Evolutionary conservation across 1,284 basidiomycete species (phyloP).

Genomic region (Tylopilus sp.): DNA sequence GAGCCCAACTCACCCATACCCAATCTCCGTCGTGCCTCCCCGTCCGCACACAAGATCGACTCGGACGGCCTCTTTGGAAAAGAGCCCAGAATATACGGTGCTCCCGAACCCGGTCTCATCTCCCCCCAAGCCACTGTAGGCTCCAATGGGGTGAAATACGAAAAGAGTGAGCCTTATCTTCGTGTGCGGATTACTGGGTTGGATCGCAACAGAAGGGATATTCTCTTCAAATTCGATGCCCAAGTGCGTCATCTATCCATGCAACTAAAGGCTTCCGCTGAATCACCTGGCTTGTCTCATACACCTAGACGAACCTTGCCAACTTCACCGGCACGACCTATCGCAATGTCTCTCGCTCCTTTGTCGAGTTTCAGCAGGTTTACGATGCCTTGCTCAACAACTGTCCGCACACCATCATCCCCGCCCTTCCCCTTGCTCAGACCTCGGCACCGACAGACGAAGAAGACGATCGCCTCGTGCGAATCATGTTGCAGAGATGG

Average conservation of each 20-base stretch:
- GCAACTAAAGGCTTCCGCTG: background rate
- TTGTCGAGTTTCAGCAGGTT: conserved; percentile 88
- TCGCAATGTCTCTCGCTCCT: conserved; percentile 88
- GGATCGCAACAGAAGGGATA: conserved; percentile 90
- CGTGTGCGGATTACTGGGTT: conserved; percentile 84
- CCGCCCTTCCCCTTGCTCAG: conserved; percentile 86
- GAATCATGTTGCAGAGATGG: conserved; percentile 92
- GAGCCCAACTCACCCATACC: conserved; percentile 50
- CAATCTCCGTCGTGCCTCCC: conserved; percentile 46
- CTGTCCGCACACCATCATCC: conserved; percentile 89
- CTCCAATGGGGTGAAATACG: conserved; percentile 66
- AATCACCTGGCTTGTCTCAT: background rate
- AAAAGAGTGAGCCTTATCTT: conserved; percentile 78
- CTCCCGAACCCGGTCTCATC: conserved; percentile 75
- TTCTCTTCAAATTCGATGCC: conserved; percentile 88
- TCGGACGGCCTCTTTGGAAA: conserved; percentile 63
- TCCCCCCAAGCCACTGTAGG: conserved; percentile 64
- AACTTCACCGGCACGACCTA: conserved; percentile 88
- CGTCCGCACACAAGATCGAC: conserved; percentile 48
- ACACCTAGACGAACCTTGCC: conserved; percentile 82
- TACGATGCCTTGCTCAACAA: conserved; percentile 81
- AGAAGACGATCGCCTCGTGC: conserved; percentile 91
- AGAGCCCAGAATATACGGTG: conserved; percentile 80
- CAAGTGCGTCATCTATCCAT: conserved; percentile 56
- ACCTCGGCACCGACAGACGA: conserved; percentile 94